A percentile compares a stretch with the other conserved stretches of the same genome.
phyloP scores from a whole-genome alignment of 495 filamentous ascomycete species.

The Penicillium lagena region DNA sequence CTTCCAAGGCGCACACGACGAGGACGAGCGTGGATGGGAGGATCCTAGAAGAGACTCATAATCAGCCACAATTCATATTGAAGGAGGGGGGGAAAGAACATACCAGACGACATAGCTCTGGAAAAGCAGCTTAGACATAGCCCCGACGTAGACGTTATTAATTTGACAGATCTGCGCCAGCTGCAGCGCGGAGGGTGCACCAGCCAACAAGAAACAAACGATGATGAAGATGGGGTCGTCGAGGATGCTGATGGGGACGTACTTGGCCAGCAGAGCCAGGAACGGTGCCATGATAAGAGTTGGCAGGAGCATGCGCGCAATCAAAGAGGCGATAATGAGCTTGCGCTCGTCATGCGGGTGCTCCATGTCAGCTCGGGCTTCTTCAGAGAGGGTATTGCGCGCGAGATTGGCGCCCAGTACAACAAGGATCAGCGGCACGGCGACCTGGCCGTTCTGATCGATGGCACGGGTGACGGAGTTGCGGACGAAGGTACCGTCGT shows the following conservation, averaged over 20 bases:
- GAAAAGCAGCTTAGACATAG: slow-evolving; percentile 89
- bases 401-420: slow-evolving; percentile 92
- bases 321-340: slow-evolving; percentile 75
- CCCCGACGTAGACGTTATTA: slow-evolving; percentile 88
- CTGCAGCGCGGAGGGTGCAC: slow-evolving; percentile 90
- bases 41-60: slow-evolving; percentile 52
- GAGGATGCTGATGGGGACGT: slow-evolving; percentile 84
- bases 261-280: slow-evolving; percentile 85
- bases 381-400: slow-evolving; percentile 57
- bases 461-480: slow-evolving; percentile 91
- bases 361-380: slow-evolving; percentile 47
- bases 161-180: slow-evolving; percentile 98
- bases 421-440: slow-evolving; percentile 93
- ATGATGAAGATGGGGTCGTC: slow-evolving; percentile 98
- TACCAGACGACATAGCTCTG: slow-evolving; percentile 97
- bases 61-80: slow-evolving; percentile 16
- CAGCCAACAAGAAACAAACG: slow-evolving; percentile 92
- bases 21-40: slow-evolving; percentile 86
- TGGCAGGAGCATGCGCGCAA: slow-evolving; percentile 89
- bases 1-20: slow-evolving; percentile 87
- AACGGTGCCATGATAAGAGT: slow-evolving; percentile 92
- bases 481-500: slow-evolving; percentile 80
- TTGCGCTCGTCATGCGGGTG: slow-evolving; percentile 65
- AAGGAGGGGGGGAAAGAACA: slow-evolving; percentile 19
- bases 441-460: slow-evolving; percentile 77